Evolutionary conservation across 2,329 filamentous ascomycete species (phyloP).

Genomic region (Aspergillus ustus): DNA sequence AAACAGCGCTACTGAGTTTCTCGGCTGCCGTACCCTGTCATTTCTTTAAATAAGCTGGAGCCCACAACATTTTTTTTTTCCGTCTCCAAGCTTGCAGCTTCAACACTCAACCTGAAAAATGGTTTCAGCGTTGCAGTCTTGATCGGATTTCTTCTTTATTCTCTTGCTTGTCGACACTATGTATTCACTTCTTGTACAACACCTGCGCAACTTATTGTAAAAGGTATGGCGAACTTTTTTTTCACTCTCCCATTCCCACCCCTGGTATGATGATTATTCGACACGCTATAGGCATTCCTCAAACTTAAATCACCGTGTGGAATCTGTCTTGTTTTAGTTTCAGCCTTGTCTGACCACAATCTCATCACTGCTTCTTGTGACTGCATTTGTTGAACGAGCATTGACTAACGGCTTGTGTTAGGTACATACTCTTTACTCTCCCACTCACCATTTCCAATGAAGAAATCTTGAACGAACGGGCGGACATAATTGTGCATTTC

Average conservation of each 20-base stretch:
- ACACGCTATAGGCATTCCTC: conserved; percentile 72
- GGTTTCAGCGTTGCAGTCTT: conserved; percentile 7
- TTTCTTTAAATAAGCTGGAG: conserved; percentile 25
- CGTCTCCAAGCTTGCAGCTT: conserved; percentile 24
- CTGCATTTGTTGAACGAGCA: conserved; percentile 21
- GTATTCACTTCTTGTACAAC: neutral
- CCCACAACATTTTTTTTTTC: conserved; percentile 30
- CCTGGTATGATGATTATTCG: conserved; percentile 63
- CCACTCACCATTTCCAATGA: conserved; percentile 51
- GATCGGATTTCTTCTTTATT: neutral
- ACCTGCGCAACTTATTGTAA: conserved; percentile 27
- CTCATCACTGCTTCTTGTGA: conserved; percentile 25
- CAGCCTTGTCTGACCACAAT: conserved; percentile 67
- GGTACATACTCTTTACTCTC: conserved; percentile 35
- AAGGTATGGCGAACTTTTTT: conserved; percentile 48
- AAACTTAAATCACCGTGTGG: conserved; percentile 67
- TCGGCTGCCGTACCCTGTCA: conserved; percentile 21
- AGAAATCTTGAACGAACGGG: conserved; percentile 70
- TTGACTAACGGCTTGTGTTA: conserved; percentile 39
- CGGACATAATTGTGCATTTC: conserved; percentile 65
- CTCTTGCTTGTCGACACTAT: conserved; percentile 7
- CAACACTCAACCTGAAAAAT: conserved; percentile 12
- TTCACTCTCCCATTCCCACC: conserved; percentile 20
- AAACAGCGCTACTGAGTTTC: conserved; percentile 23
- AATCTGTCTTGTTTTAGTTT: conserved; percentile 67